A percentile compares a stretch with the other conserved stretches of the same genome.
These are phyloP conservation scores for Nannochloropsis oceanica DNA, from an alignment of 108 stramenopile genomes.

Conservation along the genomic window DNA sequence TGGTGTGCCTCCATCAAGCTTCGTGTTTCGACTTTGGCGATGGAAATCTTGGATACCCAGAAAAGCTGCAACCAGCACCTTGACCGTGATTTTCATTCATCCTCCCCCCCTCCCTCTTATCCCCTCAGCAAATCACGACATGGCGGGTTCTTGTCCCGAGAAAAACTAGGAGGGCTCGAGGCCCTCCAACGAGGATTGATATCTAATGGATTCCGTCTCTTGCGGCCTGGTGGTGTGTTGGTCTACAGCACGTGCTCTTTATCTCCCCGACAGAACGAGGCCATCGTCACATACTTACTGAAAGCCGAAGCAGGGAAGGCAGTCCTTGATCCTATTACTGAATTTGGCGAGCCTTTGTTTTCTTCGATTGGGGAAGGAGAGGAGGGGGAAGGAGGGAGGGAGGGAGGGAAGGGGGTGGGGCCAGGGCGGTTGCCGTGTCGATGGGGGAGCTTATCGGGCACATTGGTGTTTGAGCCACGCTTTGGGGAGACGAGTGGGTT, in stretches of 20 bases:
- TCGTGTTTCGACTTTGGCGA: too few species aligned
- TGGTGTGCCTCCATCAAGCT: too few species aligned
- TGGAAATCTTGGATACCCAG: too few species aligned
- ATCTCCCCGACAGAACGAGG: not conserved
- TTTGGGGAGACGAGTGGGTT: not conserved
- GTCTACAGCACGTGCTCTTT: not conserved
- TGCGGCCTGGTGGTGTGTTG: not conserved
- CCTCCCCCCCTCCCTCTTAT: not conserved
- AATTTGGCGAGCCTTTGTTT: not conserved
- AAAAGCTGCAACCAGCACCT: not conserved
- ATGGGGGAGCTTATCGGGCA: not conserved
- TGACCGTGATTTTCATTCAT: not conserved
- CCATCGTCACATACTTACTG: not conserved
- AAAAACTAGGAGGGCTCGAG: not conserved
- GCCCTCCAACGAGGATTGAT: not conserved
- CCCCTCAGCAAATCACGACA: not conserved
- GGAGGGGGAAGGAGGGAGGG: not conserved
- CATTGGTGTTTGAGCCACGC: not conserved
- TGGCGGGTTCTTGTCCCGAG: not conserved
- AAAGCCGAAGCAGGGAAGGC: not conserved
- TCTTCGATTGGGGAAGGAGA: not conserved
- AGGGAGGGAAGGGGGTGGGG: not conserved
- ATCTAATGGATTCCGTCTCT: not conserved
- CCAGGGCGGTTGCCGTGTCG: not conserved
- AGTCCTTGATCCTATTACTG: not conserved